Conservation (phyloP, 1,284 basidiomycete genomes). For the Pyrrhoderma noxium region DNA sequence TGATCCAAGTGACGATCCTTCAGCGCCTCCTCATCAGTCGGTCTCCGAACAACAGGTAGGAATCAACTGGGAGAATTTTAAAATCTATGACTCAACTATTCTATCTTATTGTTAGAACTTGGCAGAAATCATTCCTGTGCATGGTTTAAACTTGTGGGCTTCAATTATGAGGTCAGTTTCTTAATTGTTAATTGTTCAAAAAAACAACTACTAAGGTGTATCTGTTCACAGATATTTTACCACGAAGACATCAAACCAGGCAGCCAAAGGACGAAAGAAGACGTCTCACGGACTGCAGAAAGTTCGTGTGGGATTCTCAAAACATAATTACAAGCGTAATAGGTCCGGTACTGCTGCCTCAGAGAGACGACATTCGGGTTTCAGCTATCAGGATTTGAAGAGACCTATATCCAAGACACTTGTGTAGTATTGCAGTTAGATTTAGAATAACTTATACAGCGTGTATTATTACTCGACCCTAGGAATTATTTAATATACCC, state of each 20-base stretch:
- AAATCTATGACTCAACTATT: constrained; percentile 15
- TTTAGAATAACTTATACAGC: no score
- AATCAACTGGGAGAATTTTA: constrained; percentile 26
- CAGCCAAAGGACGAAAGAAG: constrained; percentile 10
- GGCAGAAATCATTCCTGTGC: constrained; percentile 13
- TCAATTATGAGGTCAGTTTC: constrained; percentile 16
- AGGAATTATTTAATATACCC: no score
- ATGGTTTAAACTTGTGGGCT: constrained; percentile 17
- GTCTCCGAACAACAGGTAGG: constrained; percentile 51
- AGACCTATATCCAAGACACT: no score
- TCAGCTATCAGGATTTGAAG: not conserved
- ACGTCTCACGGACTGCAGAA: constrained; percentile 12
- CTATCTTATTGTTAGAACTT: constrained; percentile 2
- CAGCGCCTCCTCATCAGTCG: constrained; percentile 43
- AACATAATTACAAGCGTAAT: not conserved
- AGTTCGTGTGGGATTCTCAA: constrained; percentile 7
- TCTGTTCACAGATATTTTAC: constrained; percentile 13
- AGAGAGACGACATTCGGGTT: no score
- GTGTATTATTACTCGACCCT: no score
- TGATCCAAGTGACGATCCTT: constrained; percentile 44
- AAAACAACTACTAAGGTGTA: not conserved
- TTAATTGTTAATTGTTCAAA: not conserved
- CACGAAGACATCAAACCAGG: constrained; percentile 9
- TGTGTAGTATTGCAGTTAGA: no score
- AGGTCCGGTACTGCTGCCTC: not conserved